Evolutionary conservation across 192 early-diverging fungal genomes (phyloP).

Genomic region (Coemansia biformis): DNA sequence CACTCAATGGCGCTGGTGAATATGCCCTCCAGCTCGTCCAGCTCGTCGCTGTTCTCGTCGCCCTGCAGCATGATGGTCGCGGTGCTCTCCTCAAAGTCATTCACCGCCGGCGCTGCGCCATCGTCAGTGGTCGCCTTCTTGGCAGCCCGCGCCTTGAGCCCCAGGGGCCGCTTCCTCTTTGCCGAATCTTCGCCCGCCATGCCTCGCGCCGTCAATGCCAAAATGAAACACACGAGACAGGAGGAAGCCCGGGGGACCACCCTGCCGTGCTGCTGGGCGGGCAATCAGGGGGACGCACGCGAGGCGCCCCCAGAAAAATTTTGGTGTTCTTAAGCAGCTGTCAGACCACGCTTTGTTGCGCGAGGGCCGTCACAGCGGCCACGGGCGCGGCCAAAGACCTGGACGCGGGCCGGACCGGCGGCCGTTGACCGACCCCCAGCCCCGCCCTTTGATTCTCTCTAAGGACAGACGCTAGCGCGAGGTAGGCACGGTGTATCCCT

Average conservation of each 20-base stretch:
- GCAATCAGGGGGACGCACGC: too few species aligned
- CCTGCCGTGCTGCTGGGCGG: too few species aligned
- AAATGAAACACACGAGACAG: too few species aligned
- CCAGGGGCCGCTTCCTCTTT: constrained; percentile 47
- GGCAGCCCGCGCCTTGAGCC: constrained; percentile 47
- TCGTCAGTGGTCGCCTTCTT: constrained; percentile 16
- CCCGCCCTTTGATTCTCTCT: constrained; percentile 1
- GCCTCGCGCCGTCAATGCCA: too few species aligned
- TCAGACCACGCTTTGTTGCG: too few species aligned
- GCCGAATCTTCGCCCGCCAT: constrained; percentile 12
- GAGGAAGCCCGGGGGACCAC: too few species aligned
- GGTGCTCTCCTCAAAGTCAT: constrained; percentile 39
- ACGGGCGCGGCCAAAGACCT: too few species aligned
- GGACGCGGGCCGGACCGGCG: too few species aligned
- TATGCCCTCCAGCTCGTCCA: constrained; percentile 52
- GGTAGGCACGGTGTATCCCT: neutral
- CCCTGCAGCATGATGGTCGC: constrained; percentile 38
- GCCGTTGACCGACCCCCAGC: too few species aligned
- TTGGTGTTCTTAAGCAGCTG: too few species aligned
- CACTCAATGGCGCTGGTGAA: constrained; percentile 45
- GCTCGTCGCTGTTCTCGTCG: constrained; percentile 44
- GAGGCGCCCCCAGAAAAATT: too few species aligned
- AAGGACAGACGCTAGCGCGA: constrained; percentile 13
- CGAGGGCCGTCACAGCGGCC: too few species aligned
- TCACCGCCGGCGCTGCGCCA: constrained; percentile 10